These are phyloP conservation scores for Petunia hybrid DNA, from an alignment of 305 asterid genomes.

Conservation along the genomic window DNA sequence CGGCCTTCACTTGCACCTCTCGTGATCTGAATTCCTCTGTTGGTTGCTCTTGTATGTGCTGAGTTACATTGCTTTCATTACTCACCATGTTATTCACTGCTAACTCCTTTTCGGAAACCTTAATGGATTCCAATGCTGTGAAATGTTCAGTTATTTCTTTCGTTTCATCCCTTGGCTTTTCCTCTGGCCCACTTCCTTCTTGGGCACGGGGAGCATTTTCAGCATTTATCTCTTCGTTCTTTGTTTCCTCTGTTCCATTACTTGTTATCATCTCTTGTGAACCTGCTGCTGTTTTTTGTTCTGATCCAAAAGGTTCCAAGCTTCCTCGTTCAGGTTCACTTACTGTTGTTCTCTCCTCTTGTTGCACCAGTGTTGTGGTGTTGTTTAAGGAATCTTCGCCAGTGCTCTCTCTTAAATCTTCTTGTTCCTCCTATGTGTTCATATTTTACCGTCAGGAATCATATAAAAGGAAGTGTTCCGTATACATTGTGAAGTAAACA, in stretches of 20 bases:
- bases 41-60: slow-evolving; percentile 26
- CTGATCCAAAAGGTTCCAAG: slow-evolving; percentile 28
- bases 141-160: slow-evolving; percentile 34
- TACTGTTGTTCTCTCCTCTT: slow-evolving; percentile 12
- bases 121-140: slow-evolving; percentile 33
- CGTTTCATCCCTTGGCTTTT: slow-evolving; percentile 36
- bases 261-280: neutral
- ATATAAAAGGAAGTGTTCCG: too few species aligned
- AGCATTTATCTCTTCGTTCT: slow-evolving; percentile 34
- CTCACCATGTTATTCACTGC: slow-evolving; percentile 16
- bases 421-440: slow-evolving; percentile 26
- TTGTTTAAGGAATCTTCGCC: slow-evolving; percentile 5
- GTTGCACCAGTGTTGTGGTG: neutral
- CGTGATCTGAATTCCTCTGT: slow-evolving; percentile 41
- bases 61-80: slow-evolving; percentile 12
- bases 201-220: slow-evolving; percentile 35
- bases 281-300: slow-evolving; percentile 24
- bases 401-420: slow-evolving; percentile 18
- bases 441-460: slow-evolving; percentile 14
- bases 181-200: slow-evolving; percentile 36
- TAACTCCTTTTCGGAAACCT: slow-evolving; percentile 21
- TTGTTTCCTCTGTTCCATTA: slow-evolving; percentile 9
- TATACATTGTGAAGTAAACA: neutral
- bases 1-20: slow-evolving; percentile 38
- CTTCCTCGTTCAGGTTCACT: slow-evolving; percentile 23